These are phyloP conservation scores for Populus tomentosa DNA, from an alignment of 441 rosid species.

Conservation along the genomic window DNA sequence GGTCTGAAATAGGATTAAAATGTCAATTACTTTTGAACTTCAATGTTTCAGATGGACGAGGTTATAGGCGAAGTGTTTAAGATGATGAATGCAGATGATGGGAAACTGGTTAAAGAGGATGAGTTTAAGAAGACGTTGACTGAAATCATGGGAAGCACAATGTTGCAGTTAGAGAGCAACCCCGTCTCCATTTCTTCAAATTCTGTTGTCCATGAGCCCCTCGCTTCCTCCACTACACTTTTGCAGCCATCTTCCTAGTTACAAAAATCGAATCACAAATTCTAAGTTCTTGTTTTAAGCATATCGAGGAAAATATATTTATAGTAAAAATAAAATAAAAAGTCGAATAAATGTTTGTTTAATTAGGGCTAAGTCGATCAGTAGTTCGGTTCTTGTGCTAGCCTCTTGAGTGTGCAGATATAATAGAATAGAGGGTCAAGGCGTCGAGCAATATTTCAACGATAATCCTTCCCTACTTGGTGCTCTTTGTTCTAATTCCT, in stretches of 20 bases:
- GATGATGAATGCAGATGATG: constrained; percentile 70
- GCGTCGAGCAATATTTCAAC: background rate
- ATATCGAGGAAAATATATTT: background rate
- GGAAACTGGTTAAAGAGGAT: constrained; percentile 70
- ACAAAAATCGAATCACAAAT: background rate
- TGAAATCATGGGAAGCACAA: constrained; percentile 70
- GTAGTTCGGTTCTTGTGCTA: background rate
- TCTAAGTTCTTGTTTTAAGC: background rate
- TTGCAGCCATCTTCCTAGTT: constrained; percentile 38
- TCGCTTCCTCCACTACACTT: constrained; percentile 48
- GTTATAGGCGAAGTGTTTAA: constrained; percentile 45
- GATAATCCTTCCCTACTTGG: background rate
- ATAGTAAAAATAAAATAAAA: background rate
- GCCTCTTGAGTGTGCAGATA: background rate
- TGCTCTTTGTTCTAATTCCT: background rate
- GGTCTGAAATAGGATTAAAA: background rate
- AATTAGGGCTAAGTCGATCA: background rate
- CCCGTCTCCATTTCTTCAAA: constrained; percentile 67
- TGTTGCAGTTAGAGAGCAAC: constrained; percentile 79
- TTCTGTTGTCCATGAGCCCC: constrained; percentile 94
- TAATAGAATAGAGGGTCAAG: background rate
- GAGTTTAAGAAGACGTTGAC: constrained; percentile 73
- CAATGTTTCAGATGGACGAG: constrained; percentile 55
- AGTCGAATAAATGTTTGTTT: background rate
- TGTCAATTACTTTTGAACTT: background rate